Evolutionary conservation across 352 stramenopile genomes (phyloP).

Genomic region (Globisporangium irregulare): DNA sequence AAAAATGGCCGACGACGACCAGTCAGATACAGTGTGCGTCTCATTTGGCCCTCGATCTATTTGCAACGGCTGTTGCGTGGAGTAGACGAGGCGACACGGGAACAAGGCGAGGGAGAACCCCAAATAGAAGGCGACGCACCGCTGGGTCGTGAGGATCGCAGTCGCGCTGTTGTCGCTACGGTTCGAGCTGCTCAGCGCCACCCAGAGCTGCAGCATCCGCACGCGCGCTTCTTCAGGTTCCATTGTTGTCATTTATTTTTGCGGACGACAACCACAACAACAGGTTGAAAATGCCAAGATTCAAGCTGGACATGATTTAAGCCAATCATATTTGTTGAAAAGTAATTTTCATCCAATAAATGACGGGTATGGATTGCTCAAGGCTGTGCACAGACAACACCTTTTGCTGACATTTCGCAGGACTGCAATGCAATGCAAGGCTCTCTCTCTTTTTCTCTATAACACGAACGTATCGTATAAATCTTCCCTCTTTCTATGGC

Average conservation of each 20-base stretch:
- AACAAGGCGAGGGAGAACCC: background rate
- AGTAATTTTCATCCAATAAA: background rate
- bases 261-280: background rate
- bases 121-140: slow-evolving; percentile 20
- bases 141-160: slow-evolving; percentile 52
- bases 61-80: background rate
- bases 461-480: background rate
- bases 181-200: slow-evolving; percentile 16
- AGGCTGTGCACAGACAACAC: background rate
- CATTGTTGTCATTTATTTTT: slow-evolving; percentile 20
- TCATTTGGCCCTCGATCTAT: background rate
- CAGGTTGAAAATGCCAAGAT: background rate
- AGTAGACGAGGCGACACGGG: background rate
- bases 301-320: background rate
- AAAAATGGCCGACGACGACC: slow-evolving; percentile 2
- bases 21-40: slow-evolving; percentile 2
- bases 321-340: background rate
- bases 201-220: slow-evolving; percentile 64
- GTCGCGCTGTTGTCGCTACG: slow-evolving; percentile 16
- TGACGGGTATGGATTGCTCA: background rate
- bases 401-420: background rate
- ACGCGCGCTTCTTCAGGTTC: slow-evolving; percentile 37
- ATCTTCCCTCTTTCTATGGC: background rate
- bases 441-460: slow-evolving; percentile 1
- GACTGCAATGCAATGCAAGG: background rate